A percentile compares a stretch with the other conserved stretches of the same genome.
These are phyloP conservation scores for Piloderma croceum DNA, from an alignment of 768 basidiomycete species.

Conservation along the genomic window DNA sequence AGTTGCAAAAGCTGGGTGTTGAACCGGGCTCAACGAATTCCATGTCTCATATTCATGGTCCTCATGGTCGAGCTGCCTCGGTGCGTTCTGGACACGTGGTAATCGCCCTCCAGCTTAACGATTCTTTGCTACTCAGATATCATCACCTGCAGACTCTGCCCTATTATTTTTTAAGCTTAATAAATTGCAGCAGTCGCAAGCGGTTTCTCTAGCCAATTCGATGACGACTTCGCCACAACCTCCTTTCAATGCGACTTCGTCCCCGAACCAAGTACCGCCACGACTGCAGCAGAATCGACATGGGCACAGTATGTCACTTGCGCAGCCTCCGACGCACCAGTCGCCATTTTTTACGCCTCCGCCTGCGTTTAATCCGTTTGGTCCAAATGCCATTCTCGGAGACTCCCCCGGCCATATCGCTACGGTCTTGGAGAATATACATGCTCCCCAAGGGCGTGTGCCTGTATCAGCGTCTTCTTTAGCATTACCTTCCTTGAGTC, in stretches of 20 bases:
- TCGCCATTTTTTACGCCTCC: constrained; percentile 30
- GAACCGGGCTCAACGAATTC: constrained; percentile 55
- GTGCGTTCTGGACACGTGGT: constrained; percentile 40
- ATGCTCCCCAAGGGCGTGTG: constrained; percentile 53
- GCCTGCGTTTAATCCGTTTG: constrained; percentile 58
- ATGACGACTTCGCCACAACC: constrained; percentile 63
- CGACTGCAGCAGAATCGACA: constrained; percentile 50
- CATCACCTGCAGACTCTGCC: constrained; percentile 85
- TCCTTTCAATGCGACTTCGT: constrained; percentile 45
- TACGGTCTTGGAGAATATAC: constrained; percentile 20
- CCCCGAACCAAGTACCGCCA: constrained; percentile 34
- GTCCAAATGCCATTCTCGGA: constrained; percentile 49
- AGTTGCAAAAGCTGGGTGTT: constrained; percentile 73
- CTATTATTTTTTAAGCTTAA: constrained; percentile 77
- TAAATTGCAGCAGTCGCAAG: constrained; percentile 65
- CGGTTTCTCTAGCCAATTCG: constrained; percentile 44
- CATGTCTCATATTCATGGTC: constrained; percentile 59
- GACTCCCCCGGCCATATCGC: constrained; percentile 42
- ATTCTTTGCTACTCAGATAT: constrained; percentile 49
- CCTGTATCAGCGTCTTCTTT: constrained; percentile 42
- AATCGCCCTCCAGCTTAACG: constrained; percentile 11
- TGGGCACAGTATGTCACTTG: constrained; percentile 71
- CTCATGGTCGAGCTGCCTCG: constrained; percentile 79
- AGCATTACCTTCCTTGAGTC: constrained; percentile 40
- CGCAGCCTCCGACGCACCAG: constrained; percentile 46